A percentile compares a stretch with the other conserved stretches of the same genome.
Evolutionary conservation across 345 rosid genomes (phyloP).

Genomic region (Ailanthus altissimus): DNA sequence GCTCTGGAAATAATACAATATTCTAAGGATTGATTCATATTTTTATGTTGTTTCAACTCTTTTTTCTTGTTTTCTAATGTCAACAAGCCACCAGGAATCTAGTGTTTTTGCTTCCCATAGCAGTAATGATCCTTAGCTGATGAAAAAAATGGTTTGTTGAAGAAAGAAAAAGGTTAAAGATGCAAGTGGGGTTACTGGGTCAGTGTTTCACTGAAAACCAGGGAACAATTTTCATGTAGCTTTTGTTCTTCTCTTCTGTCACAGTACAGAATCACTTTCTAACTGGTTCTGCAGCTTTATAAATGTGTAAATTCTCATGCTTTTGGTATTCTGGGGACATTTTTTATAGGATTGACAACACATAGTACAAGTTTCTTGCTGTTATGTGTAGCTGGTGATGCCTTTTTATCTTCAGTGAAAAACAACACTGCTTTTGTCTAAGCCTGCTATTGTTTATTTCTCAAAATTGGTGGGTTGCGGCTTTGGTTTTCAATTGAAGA

Average conservation of each 20-base stretch:
- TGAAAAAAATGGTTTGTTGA: conserved; percentile 21
- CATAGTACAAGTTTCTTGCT: conserved; percentile 20
- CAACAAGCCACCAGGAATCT: conserved; percentile 52
- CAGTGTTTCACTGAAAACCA: conserved; percentile 46
- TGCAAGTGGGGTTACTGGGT: conserved; percentile 45
- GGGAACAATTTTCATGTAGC: conserved; percentile 37
- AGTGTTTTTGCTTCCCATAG: conserved; percentile 42
- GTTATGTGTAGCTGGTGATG: conserved; percentile 25
- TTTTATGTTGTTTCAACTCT: conserved; percentile 12
- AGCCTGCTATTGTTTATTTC: conserved; percentile 1
- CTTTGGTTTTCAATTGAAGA: conserved; percentile 15
- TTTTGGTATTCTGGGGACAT: conserved; percentile 47
- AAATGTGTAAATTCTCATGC: conserved; percentile 37
- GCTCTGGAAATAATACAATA: conserved; percentile 32
- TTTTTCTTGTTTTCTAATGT: conserved; percentile 26
- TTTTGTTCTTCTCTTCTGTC: conserved; percentile 25
- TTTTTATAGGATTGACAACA: conserved; percentile 1
- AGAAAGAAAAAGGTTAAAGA: conserved; percentile 28
- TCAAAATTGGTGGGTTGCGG: background rate
- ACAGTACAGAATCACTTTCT: conserved; percentile 4
- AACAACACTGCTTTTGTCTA: conserved; percentile 9
- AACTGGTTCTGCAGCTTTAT: conserved; percentile 28
- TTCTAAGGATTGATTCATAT: conserved; percentile 14
- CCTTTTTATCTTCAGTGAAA: conserved; percentile 20
- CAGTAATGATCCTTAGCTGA: conserved; percentile 32